Evolutionary conservation across 163 green algal genomes (phyloP).

Genomic region (Chlamydomonas reinhardtii): DNA sequence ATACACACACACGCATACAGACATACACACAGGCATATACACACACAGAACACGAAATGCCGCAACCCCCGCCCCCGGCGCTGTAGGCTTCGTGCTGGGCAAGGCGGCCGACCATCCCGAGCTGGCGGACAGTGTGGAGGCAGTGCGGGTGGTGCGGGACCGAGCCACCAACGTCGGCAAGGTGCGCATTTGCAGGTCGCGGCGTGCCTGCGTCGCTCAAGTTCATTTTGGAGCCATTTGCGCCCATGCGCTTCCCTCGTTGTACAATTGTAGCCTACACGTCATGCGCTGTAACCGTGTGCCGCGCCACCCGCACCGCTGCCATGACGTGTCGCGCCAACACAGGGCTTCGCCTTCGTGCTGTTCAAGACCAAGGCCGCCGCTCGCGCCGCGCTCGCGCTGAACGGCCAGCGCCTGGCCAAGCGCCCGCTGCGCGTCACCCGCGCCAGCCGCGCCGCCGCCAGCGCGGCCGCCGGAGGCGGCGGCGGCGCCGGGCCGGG

Average conservation of each 20-base stretch:
- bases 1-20: too few relatives aligned
- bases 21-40: too few relatives aligned
- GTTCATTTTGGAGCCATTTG: too few relatives aligned
- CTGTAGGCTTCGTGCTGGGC: conserved; percentile 65
- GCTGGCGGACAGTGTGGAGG: conserved; percentile 72
- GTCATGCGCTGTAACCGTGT: too few relatives aligned
- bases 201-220: too few relatives aligned
- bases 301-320: too few relatives aligned
- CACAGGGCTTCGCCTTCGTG: conserved; percentile 84
- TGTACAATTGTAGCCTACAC: too few relatives aligned
- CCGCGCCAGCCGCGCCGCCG: conserved; percentile 41
- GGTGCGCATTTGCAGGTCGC: too few relatives aligned
- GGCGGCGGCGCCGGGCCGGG: background rate
- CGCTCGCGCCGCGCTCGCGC: conserved; percentile 59
- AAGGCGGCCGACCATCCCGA: conserved; percentile 51
- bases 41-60: too few relatives aligned
- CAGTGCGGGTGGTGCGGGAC: conserved; percentile 90
- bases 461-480: background rate
- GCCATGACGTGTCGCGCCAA: too few relatives aligned
- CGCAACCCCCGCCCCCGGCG: too few relatives aligned
- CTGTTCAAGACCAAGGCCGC: conserved; percentile 80
- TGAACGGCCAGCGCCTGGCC: conserved; percentile 61
- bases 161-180: conserved; percentile 81
- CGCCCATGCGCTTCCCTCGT: too few relatives aligned
- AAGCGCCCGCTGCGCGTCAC: conserved; percentile 69